A percentile compares a stretch with the other conserved stretches of the same genome.
phyloP scores from a whole-genome alignment of 2,329 filamentous ascomycete genomes.

The Colletotrichum australisinense region DNA sequence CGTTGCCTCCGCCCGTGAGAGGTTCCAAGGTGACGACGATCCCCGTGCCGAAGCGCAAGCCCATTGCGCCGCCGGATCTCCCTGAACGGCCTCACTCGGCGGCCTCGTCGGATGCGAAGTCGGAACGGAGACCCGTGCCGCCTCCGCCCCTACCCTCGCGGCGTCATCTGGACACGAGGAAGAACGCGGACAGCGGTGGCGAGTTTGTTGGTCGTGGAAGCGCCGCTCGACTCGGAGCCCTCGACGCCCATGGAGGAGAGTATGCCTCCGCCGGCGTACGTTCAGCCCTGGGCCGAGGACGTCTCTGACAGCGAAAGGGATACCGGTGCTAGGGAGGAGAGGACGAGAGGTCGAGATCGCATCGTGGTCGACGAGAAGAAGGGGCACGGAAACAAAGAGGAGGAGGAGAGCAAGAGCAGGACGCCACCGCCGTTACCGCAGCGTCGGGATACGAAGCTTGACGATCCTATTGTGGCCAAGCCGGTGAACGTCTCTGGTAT shows the following conservation, averaged over 20 bases:
- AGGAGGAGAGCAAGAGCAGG: constrained; percentile 4
- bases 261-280: constrained; percentile 13
- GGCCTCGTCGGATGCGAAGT: constrained; percentile 24
- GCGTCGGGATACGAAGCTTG: constrained; percentile 13
- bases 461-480: constrained; percentile 35
- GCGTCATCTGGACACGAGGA: constrained; percentile 50
- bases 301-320: constrained; percentile 10
- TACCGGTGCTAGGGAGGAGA: background rate
- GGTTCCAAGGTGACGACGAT: constrained; percentile 68
- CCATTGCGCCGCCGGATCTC: constrained; percentile 55
- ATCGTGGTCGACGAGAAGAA: background rate
- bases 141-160: constrained; percentile 63
- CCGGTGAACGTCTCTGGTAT: constrained; percentile 30
- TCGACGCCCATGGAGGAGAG: constrained; percentile 58
- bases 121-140: constrained; percentile 46
- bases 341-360: background rate
- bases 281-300: constrained; percentile 29
- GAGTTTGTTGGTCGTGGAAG: constrained; percentile 74
- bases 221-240: constrained; percentile 72
- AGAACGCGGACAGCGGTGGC: constrained; percentile 43
- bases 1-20: constrained; percentile 77
- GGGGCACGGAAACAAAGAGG: constrained; percentile 4
- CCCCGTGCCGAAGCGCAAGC: constrained; percentile 73
- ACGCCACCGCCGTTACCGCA: constrained; percentile 23
- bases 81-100: constrained; percentile 34